Evolutionary conservation across 2,329 filamentous ascomycete species (phyloP), one percentile per base, ranked within the genome.

Genomic region (Epicoccum nigrum): DNA sequence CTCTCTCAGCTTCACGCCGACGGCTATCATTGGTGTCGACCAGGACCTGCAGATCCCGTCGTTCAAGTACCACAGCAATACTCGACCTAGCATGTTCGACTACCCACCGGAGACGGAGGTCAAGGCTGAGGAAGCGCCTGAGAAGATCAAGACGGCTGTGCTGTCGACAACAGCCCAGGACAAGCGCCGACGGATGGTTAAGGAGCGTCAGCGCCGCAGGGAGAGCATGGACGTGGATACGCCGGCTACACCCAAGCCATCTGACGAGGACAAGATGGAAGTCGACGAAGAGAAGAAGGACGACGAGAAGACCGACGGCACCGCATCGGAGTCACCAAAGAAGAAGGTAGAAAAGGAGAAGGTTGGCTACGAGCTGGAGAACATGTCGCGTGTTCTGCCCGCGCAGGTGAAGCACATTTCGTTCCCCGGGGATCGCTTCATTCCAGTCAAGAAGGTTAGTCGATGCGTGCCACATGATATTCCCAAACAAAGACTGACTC

Each of bases 191-290:
- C 93, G 93, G 2, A 89, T 95, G 74, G 92, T 91, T 76, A 96
- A 97, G 76, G 94, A 97, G 77, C 88, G 89, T 58, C 90, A 94
- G 56, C 89, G 92, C 68, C 84, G 90, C 55, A 84, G 89, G 11
- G 93, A 97, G 76, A 96, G 91, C 77, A 97, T 99, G 92, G 93
- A 97, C 59, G 83, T 97, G 41, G 93, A 97, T 67, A 85, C 87
- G 0, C 88, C 90, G 2, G 86, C 87, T 1, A 89, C 89, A 4
- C 86, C 88, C 16, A 91, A 89, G 75, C 78, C 83, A 1, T 78
- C 82, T 25, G 81, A 81, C 3, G 78, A 79, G 3, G 92, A 96
- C 58, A 96, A 95, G 82, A 96, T 96, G 92, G 93, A 97, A 7
- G 79, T 80, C 8, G 77, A 80, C 45, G 77, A 79, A 17, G 77